These are phyloP conservation scores for Clavariopsis aquatica DNA, from an alignment of 495 filamentous ascomycete genomes.

Conservation along the genomic window DNA sequence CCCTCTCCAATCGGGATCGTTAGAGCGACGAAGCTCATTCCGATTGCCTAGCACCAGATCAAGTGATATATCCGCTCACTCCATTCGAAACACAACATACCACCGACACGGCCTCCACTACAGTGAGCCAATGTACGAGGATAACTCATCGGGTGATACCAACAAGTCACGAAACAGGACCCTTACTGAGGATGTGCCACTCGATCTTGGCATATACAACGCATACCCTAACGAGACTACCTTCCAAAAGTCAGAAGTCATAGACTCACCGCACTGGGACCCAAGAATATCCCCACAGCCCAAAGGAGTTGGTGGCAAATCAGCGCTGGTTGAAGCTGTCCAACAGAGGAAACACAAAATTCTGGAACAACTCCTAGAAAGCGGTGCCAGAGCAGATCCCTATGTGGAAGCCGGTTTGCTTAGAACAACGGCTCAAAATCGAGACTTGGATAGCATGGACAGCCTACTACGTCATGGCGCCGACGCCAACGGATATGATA, in stretches of 20 bases:
- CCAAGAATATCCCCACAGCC: slow-evolving; percentile 44
- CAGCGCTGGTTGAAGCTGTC: slow-evolving; percentile 45
- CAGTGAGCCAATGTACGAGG: not conserved
- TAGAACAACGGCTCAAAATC: slow-evolving; percentile 48
- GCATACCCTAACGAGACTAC: not conserved
- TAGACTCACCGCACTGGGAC: slow-evolving; percentile 46
- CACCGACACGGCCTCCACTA: not conserved
- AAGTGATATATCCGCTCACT: not conserved
- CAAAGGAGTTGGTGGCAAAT: slow-evolving; percentile 42
- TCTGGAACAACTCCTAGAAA: slow-evolving; percentile 55
- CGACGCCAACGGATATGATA: slow-evolving; percentile 50
- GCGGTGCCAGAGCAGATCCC: slow-evolving; percentile 52
- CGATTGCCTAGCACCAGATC: slow-evolving; percentile 14
- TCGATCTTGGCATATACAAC: slow-evolving; percentile 11
- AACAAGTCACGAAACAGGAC: not conserved
- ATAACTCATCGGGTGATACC: not conserved
- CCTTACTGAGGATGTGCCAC: slow-evolving; percentile 8
- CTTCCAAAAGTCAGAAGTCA: slow-evolving; percentile 42
- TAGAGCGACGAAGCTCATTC: slow-evolving; percentile 1
- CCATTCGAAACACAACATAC: slow-evolving; percentile 12
- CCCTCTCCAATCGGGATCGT: not conserved
- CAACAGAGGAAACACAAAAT: slow-evolving; percentile 48
- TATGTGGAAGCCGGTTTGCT: slow-evolving; percentile 40
- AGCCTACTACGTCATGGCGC: slow-evolving; percentile 54
- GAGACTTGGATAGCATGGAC: slow-evolving; percentile 51